Conservation (phyloP, 495 filamentous ascomycete species). For the Penicillium riverlandense region DNA sequence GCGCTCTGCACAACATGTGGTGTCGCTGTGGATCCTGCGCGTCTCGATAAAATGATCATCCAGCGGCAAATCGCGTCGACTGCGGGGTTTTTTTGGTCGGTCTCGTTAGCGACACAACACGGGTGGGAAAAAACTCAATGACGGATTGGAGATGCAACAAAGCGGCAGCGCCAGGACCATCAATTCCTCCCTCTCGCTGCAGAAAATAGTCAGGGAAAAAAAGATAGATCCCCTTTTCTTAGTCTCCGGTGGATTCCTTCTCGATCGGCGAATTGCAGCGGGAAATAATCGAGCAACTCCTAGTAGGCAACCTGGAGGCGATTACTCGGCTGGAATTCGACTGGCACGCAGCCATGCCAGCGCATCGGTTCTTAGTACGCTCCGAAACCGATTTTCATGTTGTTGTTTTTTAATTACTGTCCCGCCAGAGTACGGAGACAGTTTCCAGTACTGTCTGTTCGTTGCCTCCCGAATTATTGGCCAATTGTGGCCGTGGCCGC, state of each 20-base stretch:
- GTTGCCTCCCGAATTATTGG: too few species aligned
- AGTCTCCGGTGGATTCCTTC: conserved; percentile 2
- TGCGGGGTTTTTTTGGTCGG: conserved; percentile 15
- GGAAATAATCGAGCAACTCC: neutral
- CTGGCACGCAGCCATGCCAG: conserved; percentile 85
- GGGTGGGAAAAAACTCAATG: conserved; percentile 8
- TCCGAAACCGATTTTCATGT: conserved; percentile 1
- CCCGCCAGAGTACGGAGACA: too few species aligned
- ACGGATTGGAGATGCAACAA: neutral
- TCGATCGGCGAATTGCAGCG: conserved; percentile 22
- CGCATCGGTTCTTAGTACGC: conserved; percentile 59
- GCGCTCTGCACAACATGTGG: conserved; percentile 32
- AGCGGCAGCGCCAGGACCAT: too few species aligned
- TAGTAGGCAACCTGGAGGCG: too few species aligned
- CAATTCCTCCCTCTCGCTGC: too few species aligned
- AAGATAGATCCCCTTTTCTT: neutral
- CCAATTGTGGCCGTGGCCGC: neutral
- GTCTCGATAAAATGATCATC: conserved; percentile 8
- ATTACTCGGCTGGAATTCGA: conserved; percentile 45
- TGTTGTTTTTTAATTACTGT: too few species aligned
- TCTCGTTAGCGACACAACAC: neutral
- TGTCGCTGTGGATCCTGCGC: conserved; percentile 20
- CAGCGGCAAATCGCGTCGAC: conserved; percentile 14
- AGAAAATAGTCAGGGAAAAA: too few species aligned
- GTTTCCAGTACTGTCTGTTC: too few species aligned